Percentiles rank a stretch among this genome's conserved stretches.
These are phyloP conservation scores for Scleroderma bovista DNA, from an alignment of 768 basidiomycete species.

Conservation along the genomic window DNA sequence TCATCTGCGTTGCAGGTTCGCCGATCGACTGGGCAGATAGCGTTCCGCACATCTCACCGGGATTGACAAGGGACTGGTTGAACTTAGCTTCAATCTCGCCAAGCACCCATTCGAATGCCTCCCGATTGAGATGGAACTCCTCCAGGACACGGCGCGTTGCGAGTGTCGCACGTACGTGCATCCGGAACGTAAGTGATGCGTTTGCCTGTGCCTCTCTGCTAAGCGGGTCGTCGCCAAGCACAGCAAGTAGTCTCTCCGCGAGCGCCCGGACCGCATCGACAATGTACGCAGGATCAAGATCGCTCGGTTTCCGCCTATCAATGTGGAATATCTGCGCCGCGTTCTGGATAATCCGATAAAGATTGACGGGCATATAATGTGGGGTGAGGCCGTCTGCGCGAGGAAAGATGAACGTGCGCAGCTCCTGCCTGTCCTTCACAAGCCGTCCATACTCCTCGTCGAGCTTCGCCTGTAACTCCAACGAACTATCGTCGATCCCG, in stretches of 20 bases:
- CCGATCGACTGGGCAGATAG: constrained; percentile 98
- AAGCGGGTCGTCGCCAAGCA: constrained; percentile 79
- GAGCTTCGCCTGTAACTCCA: constrained; percentile 76
- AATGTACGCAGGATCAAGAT: constrained; percentile 85
- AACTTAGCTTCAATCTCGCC: constrained; percentile 95
- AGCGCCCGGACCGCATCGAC: constrained; percentile 74
- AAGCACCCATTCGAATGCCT: constrained; percentile 97
- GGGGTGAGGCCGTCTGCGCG: constrained; percentile 61
- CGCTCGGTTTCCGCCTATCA: constrained; percentile 87
- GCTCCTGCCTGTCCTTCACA: constrained; percentile 63
- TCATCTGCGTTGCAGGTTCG: constrained; percentile 99
- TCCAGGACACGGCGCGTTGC: constrained; percentile 85
- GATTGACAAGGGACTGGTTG: constrained; percentile 86
- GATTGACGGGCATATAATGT: constrained; percentile 92
- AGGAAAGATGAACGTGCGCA: constrained; percentile 84
- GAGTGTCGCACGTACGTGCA: constrained; percentile 88
- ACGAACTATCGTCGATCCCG: constrained; percentile 79
- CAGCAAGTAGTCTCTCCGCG: constrained; percentile 71
- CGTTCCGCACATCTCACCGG: constrained; percentile 99
- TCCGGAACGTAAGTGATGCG: constrained; percentile 87
- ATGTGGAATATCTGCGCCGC: constrained; percentile 96
- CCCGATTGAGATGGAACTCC: constrained; percentile 78
- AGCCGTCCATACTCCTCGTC: constrained; percentile 73
- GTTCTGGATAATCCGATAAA: constrained; percentile 93
- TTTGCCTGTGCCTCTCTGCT: constrained; percentile 79